Evolutionary conservation across 2,329 filamentous ascomycete species (phyloP).

Genomic region (Nemania bipapillata): DNA sequence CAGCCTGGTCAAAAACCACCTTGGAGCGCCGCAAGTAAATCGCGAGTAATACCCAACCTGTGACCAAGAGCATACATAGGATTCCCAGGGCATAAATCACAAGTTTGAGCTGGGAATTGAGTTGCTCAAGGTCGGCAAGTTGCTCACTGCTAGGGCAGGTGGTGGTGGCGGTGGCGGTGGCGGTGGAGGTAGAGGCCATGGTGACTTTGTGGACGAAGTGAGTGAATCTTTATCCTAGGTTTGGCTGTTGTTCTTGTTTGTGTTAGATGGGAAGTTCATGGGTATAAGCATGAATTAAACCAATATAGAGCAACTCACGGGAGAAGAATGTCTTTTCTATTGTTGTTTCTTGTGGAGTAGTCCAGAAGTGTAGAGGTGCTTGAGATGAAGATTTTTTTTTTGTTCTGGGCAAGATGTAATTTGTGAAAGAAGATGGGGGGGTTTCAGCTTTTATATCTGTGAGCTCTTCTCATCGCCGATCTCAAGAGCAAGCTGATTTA

Average conservation of each 20-base stretch:
- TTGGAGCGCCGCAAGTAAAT: too few species aligned
- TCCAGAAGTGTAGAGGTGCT: not conserved
- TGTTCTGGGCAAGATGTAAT: not conserved
- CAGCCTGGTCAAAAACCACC: too few species aligned
- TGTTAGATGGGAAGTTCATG: not conserved
- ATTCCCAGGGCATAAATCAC: too few species aligned
- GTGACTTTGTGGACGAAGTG: not conserved
- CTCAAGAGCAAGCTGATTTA: too few species aligned
- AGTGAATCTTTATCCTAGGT: not conserved
- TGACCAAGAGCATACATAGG: too few species aligned
- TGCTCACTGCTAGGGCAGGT: not conserved
- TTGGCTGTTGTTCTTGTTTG: not conserved
- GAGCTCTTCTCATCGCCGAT: not conserved
- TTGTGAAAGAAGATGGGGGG: not conserved
- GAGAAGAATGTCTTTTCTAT: not conserved
- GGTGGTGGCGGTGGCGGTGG: not conserved
- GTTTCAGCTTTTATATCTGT: constrained; percentile 1
- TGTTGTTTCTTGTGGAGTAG: not conserved
- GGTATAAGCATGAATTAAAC: not conserved
- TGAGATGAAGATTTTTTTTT: too few species aligned
- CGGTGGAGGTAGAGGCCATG: not conserved
- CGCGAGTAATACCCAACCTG: too few species aligned
- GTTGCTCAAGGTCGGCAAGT: too few species aligned
- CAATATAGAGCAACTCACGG: constrained; percentile 1
- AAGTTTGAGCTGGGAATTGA: too few species aligned